phyloP scores from a whole-genome alignment of 2,329 filamentous ascomycete species.

The Setomelanomma holmii region DNA sequence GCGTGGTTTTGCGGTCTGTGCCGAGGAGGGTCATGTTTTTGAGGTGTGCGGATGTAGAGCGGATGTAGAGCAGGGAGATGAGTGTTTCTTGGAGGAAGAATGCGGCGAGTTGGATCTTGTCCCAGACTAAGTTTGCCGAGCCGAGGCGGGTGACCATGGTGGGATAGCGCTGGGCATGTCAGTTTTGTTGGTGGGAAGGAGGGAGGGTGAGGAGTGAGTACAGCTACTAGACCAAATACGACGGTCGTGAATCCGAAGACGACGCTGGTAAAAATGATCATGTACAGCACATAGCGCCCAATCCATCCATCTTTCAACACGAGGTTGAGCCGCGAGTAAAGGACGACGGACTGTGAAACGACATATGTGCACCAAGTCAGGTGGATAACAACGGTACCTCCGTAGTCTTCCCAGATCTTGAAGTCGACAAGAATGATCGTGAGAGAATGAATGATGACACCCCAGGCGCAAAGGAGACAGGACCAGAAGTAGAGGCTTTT shows the following conservation, averaged over 20 bases:
- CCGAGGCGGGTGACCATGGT: slow-evolving; percentile 14
- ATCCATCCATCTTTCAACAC: slow-evolving; percentile 51
- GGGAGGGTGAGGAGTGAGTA: slow-evolving; percentile 29
- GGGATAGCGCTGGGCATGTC: slow-evolving; percentile 20
- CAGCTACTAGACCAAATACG: slow-evolving; percentile 59
- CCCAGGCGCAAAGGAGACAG: slow-evolving; percentile 29
- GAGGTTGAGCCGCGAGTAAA: slow-evolving; percentile 68
- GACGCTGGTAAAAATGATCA: slow-evolving; percentile 64
- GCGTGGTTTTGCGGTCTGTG: slow-evolving; percentile 12
- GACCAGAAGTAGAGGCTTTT: slow-evolving; percentile 59
- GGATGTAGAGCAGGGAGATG: slow-evolving; percentile 56
- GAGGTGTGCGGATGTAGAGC: slow-evolving; percentile 56
- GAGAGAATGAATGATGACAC: slow-evolving; percentile 48
- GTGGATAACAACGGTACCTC: slow-evolving; percentile 53
- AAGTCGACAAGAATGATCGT: slow-evolving; percentile 52
- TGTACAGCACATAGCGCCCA: slow-evolving; percentile 54
- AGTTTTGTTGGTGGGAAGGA: not conserved
- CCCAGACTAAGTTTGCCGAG: slow-evolving; percentile 34
- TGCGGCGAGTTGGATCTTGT: slow-evolving; percentile 49
- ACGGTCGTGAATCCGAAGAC: slow-evolving; percentile 61
- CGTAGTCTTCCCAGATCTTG: slow-evolving; percentile 51
- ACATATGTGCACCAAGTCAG: slow-evolving; percentile 66
- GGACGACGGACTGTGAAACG: slow-evolving; percentile 64
- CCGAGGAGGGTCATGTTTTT: slow-evolving; percentile 23
- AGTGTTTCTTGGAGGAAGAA: slow-evolving; percentile 51